Base-by-base conservation (phyloP, 148 eudicot species). In the Selenicereus undatus region DNA sequence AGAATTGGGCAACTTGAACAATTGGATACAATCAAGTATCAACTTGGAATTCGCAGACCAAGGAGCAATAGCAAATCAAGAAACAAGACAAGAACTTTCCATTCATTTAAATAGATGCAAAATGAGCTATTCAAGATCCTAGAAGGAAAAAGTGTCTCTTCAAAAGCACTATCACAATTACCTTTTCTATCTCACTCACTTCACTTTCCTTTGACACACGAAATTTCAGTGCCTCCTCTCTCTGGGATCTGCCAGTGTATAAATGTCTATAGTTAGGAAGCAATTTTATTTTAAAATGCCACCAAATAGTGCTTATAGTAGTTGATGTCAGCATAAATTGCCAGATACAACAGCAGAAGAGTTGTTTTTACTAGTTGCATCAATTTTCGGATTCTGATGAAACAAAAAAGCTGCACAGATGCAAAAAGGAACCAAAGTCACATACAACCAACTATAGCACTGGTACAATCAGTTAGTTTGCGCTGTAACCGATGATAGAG, bases 221-320 rank as follows among this genome's bases (percentile, higher is more conserved):
- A 76, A 97, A 97, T 85, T 91, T 89, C 68, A 97, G 80, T 27
- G 99, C 99, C 82, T 94, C 99, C 81, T 97, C 98, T 87, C 88
- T 91, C 83, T 97, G 98, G 81, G 80, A 51, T 89, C 99, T 97
- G 87, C 71, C 82, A 58, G 68, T 54, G 83, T 50, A 36, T 10
- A 66, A 77, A 80, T 32, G 75, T 50, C 85, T 22, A n/a, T 4
- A 17, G 74, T 73, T 51, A 75, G 68, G 36, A 71, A 74, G 27
- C 70, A 65, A 35, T 66, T n/a, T 39, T 48, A 75, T 17, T n/a
- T 70, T 58, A 10, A 43, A 18, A 51, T 50, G 75, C 36, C 26
- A 78, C 60, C 74, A 43, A 74, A 79, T 52, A 73, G 36, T 62
- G 36, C 26, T 68, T 54, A 43, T 32, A 82, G 29, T 17, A 69